phyloP scores from a whole-genome alignment of 805 yeast species.

The Millerozyma miso region DNA sequence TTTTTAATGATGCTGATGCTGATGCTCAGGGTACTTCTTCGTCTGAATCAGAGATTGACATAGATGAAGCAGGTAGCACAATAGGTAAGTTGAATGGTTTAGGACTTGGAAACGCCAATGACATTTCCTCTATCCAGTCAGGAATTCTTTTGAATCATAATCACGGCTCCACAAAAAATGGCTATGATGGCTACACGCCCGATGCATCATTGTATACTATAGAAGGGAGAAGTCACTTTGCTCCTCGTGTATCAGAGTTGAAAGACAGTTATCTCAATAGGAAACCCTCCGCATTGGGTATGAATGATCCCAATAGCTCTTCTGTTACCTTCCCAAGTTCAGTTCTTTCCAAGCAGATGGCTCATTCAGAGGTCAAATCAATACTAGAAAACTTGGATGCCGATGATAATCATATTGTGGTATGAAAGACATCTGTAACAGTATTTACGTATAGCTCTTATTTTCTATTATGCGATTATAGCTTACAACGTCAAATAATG shows the following conservation, averaged over 20 bases:
- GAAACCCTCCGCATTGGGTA: slow-evolving; percentile 2
- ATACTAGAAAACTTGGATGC: slow-evolving; percentile 31
- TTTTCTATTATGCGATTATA: not conserved
- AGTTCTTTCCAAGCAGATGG: slow-evolving; percentile 28
- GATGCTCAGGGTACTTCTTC: not conserved
- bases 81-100: slow-evolving; percentile 1
- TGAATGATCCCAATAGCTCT: slow-evolving; percentile 5
- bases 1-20: too few relatives aligned
- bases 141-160: slow-evolving; percentile 19
- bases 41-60: not conserved
- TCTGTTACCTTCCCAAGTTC: slow-evolving; percentile 17
- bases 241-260: slow-evolving; percentile 36
- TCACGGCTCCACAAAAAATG: slow-evolving; percentile 7
- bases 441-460: too few relatives aligned
- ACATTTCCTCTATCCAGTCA: slow-evolving; percentile 38
- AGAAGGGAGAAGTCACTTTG: slow-evolving; percentile 11
- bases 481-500: not conserved
- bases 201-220: slow-evolving; percentile 13
- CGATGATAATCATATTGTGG: slow-evolving; percentile 27
- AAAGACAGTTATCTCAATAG: slow-evolving; percentile 20
- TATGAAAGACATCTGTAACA: too few relatives aligned
- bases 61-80: not conserved
- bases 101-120: slow-evolving; percentile 40
- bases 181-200: slow-evolving; percentile 8
- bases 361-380: slow-evolving; percentile 27